Percentiles rank a stretch among this genome's conserved stretches.
Evolutionary conservation across 768 basidiomycete species (phyloP).

Genomic region (Russula sp.): DNA sequence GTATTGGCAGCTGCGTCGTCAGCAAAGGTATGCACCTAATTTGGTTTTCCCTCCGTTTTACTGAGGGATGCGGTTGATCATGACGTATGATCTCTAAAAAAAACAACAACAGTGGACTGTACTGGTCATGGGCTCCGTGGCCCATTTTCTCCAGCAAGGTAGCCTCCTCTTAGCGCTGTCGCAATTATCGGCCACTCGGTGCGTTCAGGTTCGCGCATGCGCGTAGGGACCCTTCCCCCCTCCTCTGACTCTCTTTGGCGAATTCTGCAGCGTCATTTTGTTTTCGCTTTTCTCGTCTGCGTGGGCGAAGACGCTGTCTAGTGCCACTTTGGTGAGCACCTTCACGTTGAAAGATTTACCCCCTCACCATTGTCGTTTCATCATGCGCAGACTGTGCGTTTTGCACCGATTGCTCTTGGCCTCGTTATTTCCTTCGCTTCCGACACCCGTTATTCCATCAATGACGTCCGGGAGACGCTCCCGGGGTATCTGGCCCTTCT

Average conservation of each 20-base stretch:
- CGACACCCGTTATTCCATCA: conserved; percentile 41
- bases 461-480: conserved; percentile 37
- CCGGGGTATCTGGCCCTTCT: conserved; percentile 64
- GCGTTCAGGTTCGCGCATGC: conserved; percentile 19
- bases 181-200: conserved; percentile 62
- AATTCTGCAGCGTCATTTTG: conserved; percentile 51
- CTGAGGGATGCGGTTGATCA: neutral
- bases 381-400: conserved; percentile 40
- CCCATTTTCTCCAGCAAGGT: conserved; percentile 62
- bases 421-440: conserved; percentile 49
- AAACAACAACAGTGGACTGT: conserved; percentile 54
- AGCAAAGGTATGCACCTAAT: conserved; percentile 37
- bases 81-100: conserved; percentile 9
- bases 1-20: conserved; percentile 40
- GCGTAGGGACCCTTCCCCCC: no score
- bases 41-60: neutral
- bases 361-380: neutral
- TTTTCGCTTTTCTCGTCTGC: conserved; percentile 63
- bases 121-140: conserved; percentile 55
- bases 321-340: conserved; percentile 40
- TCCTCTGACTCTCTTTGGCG: neutral
- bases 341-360: neutral
- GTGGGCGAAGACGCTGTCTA: conserved; percentile 53
- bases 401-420: conserved; percentile 40
- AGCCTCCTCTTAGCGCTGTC: conserved; percentile 62